Evolutionary conservation across 2,329 filamentous ascomycete genomes (phyloP), one percentile per base, ranked within the genome.

Genomic region (Byssoonygena ceratinophila): DNA sequence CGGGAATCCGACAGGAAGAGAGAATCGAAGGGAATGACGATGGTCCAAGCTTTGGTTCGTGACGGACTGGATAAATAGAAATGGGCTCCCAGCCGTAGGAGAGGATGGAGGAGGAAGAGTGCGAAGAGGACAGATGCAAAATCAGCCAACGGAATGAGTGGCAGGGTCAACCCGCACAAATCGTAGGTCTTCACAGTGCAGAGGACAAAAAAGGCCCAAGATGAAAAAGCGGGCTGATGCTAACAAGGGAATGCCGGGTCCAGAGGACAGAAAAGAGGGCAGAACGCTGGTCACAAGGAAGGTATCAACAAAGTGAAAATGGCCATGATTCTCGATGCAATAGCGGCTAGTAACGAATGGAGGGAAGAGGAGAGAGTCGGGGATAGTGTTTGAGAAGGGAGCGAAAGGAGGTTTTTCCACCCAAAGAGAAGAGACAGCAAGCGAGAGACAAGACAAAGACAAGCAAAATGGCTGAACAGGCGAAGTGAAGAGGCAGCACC

Each of bases 161-260:
- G 50, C 50, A 52, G 50, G 50, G 36, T 52, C 50, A 52, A 52
- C 50, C 50, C 34, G 50, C 50, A 46, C 23, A 46, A 41, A 52
- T 40, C 12, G 23, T 7, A 52, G 32, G 47, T 46, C 44, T 27
- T n/a, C n/a, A n/a, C n/a, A 47, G n/a, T 39, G 11, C 27, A 4
- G 27, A 29, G 5, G 27, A 29, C 11, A 29, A 5, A 29, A 29
- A 29, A 29, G 27, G 27, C 9, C 9, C 27, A 29, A 29, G 27
- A 29, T 29, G 27, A 29, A 11, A 46, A 22, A n/a, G 3, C 18
- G 20, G 4, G 29, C 1, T 20, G 44, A 6, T 11, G 29, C 2
- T 23, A 23, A n/a, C n/a, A n/a, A 46, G 25, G 11, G 32, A 12
- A 7, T 25, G 9, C 20, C 5, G 3, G 32, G 20, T 25, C n/a